Conservation (phyloP, 2,329 filamentous ascomycete species). For the Penicillium verrucosum region DNA sequence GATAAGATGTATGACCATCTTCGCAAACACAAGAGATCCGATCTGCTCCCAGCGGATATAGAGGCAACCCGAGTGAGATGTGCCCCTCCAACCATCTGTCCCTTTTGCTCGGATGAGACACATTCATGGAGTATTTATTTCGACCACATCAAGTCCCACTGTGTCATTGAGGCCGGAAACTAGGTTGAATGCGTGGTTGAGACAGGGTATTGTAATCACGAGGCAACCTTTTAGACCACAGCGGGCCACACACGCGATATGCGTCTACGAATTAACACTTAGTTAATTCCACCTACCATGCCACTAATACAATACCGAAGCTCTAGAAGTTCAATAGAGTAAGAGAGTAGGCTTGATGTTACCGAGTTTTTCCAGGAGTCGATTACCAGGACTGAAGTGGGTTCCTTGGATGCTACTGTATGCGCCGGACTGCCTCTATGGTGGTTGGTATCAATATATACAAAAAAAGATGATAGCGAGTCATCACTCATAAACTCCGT, state of each 20-base stretch:
- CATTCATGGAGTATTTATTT: background rate
- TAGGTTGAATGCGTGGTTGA: no score
- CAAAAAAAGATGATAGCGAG: slow-evolving; percentile 13
- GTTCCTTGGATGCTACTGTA: slow-evolving; percentile 5
- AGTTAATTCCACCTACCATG: no score
- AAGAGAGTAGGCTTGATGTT: background rate
- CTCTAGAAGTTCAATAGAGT: no score
- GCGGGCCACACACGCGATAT: no score
- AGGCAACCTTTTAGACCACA: no score
- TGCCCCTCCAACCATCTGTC: background rate
- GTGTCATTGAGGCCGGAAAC: no score
- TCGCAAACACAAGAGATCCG: background rate
- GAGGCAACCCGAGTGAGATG: background rate
- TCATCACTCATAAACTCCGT: slow-evolving; percentile 23
- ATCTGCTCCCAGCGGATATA: background rate
- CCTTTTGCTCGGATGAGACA: background rate
- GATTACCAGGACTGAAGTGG: background rate
- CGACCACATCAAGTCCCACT: background rate
- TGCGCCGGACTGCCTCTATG: slow-evolving; percentile 11
- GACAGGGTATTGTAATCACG: no score
- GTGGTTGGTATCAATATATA: slow-evolving; percentile 13
- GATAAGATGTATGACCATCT: background rate
- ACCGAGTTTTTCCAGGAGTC: background rate
- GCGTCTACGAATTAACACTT: no score
- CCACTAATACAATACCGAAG: no score